Evolutionary conservation across 441 rosid species (phyloP).

Genomic region (Arabidopsis hybrid): DNA sequence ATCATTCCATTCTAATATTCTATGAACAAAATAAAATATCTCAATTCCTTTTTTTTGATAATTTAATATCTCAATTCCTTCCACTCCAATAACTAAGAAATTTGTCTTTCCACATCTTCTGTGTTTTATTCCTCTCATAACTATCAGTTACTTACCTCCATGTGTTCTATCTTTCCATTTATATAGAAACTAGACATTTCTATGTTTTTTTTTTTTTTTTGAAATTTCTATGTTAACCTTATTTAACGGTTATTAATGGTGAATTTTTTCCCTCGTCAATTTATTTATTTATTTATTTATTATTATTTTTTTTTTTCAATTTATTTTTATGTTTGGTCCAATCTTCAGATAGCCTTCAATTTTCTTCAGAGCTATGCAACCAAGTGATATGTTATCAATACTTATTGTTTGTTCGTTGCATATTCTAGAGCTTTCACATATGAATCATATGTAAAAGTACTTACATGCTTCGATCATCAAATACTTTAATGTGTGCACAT

Average conservation of each 20-base stretch:
- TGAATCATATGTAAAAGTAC: conserved; percentile 3
- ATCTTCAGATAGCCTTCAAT: background rate
- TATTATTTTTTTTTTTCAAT: too few relatives aligned
- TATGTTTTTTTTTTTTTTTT: too few relatives aligned
- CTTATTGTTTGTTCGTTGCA: background rate
- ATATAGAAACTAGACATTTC: background rate
- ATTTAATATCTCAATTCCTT: background rate
- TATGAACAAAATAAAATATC: too few relatives aligned
- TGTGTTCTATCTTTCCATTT: background rate
- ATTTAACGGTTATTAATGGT: background rate
- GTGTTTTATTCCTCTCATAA: background rate
- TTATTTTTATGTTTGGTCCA: background rate
- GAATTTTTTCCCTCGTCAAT: background rate
- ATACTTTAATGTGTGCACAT: background rate
- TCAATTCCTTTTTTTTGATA: too few relatives aligned
- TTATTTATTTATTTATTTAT: too few relatives aligned
- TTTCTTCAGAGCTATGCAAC: background rate
- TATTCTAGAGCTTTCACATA: conserved; percentile 1
- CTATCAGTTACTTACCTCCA: background rate
- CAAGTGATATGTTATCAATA: background rate
- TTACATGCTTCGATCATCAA: background rate
- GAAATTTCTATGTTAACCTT: background rate
- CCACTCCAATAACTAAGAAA: background rate
- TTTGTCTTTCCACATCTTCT: background rate
- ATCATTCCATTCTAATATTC: background rate